A percentile compares a stretch with the other conserved stretches of the same genome.
Evolutionary conservation across 176 grass and related monocot species (phyloP).

Genomic region (Luzula sylvatica): DNA sequence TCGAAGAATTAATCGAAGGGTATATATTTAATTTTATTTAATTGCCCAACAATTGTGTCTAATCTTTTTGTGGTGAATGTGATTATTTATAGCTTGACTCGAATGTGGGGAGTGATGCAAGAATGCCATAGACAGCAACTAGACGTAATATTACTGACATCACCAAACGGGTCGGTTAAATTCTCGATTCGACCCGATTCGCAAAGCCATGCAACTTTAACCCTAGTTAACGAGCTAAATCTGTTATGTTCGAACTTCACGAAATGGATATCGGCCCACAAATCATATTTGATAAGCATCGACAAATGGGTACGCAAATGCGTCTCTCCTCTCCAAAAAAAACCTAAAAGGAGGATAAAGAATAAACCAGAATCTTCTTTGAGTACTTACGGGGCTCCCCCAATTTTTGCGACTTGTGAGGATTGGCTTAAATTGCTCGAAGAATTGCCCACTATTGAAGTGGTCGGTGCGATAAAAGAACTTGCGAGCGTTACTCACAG

Average conservation of each 20-base stretch:
- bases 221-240: slow-evolving; percentile 65
- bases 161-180: slow-evolving; percentile 41
- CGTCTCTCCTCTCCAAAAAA: slow-evolving; percentile 40
- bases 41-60: neutral
- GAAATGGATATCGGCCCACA: slow-evolving; percentile 70
- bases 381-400: slow-evolving; percentile 30
- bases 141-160: slow-evolving; percentile 39
- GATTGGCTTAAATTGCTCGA: slow-evolving; percentile 50
- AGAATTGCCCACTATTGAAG: slow-evolving; percentile 27
- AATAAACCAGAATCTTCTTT: slow-evolving; percentile 25
- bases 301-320: slow-evolving; percentile 78
- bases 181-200: slow-evolving; percentile 45
- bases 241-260: slow-evolving; percentile 69
- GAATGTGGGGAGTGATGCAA: slow-evolving; percentile 77
- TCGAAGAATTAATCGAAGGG: slow-evolving; percentile 97
- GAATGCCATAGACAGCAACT: slow-evolving; percentile 62
- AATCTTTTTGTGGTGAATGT: neutral
- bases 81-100: slow-evolving; percentile 49
- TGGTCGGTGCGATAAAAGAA: slow-evolving; percentile 55
- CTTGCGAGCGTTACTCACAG: slow-evolving; percentile 34
- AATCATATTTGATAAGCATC: slow-evolving; percentile 64
- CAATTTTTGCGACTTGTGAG: slow-evolving; percentile 77
- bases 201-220: slow-evolving; percentile 44
- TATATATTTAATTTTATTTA: slow-evolving; percentile 15
- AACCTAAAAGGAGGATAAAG: slow-evolving; percentile 11